A percentile compares a stretch with the other conserved stretches of the same genome.
Conservation (phyloP, 768 basidiomycete genomes). For the Phanerochaete sordida region DNA sequence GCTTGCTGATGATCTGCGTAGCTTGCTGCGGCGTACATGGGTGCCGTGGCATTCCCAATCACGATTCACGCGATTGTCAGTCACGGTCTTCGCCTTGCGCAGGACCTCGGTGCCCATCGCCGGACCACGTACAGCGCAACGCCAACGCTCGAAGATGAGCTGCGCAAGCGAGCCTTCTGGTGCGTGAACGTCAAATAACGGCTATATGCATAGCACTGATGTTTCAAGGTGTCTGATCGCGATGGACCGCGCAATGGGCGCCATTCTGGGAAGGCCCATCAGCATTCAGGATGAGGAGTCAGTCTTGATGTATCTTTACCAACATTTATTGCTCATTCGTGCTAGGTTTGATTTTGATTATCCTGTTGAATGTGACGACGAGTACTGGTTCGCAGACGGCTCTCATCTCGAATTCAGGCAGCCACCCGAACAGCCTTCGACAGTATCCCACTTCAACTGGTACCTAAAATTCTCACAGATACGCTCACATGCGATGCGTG, state of each 20-base stretch:
- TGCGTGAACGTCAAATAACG: constrained; percentile 10
- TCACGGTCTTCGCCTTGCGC: no score
- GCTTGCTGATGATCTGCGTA: no score
- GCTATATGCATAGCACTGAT: constrained; percentile 12
- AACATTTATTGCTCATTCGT: not conserved
- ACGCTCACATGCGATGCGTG: no score
- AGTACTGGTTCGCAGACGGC: constrained; percentile 63
- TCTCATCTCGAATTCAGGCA: constrained; percentile 55
- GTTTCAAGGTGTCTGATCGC: constrained; percentile 41
- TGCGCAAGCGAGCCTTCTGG: constrained; percentile 82
- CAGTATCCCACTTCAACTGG: constrained; percentile 50
- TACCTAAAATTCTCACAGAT: no score
- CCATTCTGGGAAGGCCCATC: constrained; percentile 61
- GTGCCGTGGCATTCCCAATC: no score
- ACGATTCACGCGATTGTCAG: no score
- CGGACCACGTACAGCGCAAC: constrained; percentile 48
- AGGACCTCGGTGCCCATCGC: no score
- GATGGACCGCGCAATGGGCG: constrained; percentile 43
- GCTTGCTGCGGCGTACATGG: no score
- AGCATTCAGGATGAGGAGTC: constrained; percentile 73
- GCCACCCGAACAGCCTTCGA: constrained; percentile 51
- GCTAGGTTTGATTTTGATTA: constrained; percentile 56
- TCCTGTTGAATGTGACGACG: constrained; percentile 75
- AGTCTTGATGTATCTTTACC: constrained; percentile 32
- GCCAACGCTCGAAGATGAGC: constrained; percentile 55